Conservation (phyloP, 352 stramenopile species). For the Pythium sp. region DNA sequence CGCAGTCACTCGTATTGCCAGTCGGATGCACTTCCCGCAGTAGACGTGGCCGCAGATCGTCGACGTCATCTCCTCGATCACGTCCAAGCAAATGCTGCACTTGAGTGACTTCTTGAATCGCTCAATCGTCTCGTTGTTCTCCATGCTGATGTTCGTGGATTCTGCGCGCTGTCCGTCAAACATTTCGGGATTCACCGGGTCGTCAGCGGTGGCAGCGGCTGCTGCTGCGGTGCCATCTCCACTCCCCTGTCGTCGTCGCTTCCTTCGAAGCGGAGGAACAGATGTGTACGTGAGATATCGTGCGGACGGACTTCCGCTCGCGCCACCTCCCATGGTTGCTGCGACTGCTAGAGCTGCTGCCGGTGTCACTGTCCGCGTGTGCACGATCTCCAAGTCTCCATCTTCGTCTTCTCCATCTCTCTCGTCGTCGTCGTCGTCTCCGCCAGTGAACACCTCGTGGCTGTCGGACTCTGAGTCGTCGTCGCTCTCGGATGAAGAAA, state of each 20-base stretch:
- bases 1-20: constrained; percentile 60
- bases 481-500: constrained; percentile 45
- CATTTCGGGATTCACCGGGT: constrained; percentile 5
- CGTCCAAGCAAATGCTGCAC: constrained; percentile 82
- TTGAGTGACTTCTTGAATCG: constrained; percentile 73
- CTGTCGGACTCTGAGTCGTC: neutral
- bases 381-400: constrained; percentile 63
- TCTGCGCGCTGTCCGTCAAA: constrained; percentile 49
- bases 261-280: constrained; percentile 29
- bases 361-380: neutral
- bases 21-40: constrained; percentile 67
- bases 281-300: constrained; percentile 21
- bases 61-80: constrained; percentile 77
- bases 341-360: neutral
- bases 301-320: constrained; percentile 12
- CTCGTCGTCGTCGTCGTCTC: constrained; percentile 11
- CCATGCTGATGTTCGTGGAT: constrained; percentile 67
- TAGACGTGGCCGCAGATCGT: constrained; percentile 81
- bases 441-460: neutral
- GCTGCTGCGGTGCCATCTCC: neutral
- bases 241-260: constrained; percentile 33
- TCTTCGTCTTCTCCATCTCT: constrained; percentile 12
- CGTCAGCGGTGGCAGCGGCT: neutral
- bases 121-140: constrained; percentile 77
- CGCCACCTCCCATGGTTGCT: neutral